Conservation (phyloP, 208 protist genomes). For the Wallacemonas sp. region DNA sequence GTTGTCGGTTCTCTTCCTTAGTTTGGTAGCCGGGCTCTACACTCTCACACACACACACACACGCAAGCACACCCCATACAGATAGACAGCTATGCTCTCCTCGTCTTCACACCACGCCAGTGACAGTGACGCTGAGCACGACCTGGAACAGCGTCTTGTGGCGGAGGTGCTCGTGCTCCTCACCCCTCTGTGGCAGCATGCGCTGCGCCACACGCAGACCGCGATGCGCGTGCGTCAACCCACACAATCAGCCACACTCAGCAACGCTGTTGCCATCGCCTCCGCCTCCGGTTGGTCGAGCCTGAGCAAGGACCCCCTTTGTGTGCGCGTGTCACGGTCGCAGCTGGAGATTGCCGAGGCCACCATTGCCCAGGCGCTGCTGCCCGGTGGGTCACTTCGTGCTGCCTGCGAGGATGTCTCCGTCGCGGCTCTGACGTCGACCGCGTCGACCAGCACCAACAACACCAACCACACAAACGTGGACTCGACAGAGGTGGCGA, state of each 20-base stretch:
- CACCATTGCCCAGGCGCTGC: slow-evolving; percentile 22
- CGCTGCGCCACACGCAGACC: slow-evolving; percentile 1
- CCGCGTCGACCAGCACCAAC: too few relatives aligned
- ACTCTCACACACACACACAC: not conserved
- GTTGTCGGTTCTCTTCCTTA: not conserved
- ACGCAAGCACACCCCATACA: not conserved
- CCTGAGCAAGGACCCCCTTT: not conserved
- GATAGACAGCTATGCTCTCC: not conserved
- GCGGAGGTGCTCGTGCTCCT: slow-evolving; percentile 25
- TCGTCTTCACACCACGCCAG: not conserved
- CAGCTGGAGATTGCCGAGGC: slow-evolving; percentile 20
- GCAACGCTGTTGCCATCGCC: not conserved
- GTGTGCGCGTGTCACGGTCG: not conserved
- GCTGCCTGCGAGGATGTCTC: not conserved
- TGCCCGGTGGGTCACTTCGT: slow-evolving; percentile 19
- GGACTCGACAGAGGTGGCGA: too few relatives aligned
- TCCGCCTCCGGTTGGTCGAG: too few relatives aligned
- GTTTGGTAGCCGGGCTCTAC: too few relatives aligned
- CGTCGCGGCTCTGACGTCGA: not conserved
- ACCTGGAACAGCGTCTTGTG: not conserved
- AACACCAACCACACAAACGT: too few relatives aligned
- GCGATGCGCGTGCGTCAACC: not conserved
- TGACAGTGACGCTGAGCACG: not conserved
- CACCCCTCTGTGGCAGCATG: slow-evolving; percentile 12
- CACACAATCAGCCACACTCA: too few relatives aligned